Evolutionary conservation across 306 rosid genomes (phyloP), one percentile per base, ranked within the genome.

Genomic region (Acacia confusa): DNA sequence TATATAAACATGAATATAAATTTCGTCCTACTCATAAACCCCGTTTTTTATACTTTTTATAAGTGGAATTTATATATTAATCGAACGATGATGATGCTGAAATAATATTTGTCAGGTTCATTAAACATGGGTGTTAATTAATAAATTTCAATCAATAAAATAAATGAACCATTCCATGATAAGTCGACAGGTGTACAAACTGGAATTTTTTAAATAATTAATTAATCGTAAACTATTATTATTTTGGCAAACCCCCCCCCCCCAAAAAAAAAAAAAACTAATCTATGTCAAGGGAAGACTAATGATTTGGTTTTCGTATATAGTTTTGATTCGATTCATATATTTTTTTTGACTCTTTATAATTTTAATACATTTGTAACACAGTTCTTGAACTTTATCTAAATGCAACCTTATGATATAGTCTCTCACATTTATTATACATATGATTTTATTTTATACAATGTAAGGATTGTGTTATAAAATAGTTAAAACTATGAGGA

Each of bases 81-180:
- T 75, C 17, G 58, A 58, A 75, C 50, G 38, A 34, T 16, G 81
- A 72, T 73, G 73, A 69, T 84, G 45, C 17, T 83, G 71, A 76
- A 68, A n/a, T 71, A 78, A 55, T 57, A 70, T 64, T 14, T 70
- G 44, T 74, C 73, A 80, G 85, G 32, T 16, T 19, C 6, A 3
- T 60, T 60, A 13, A 60, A 61, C 6, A 61, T 10, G 9, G 30
- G 3, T 12, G 11, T 58, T 58, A 1, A 24, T 58, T 58, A 1
- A 58, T 58, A 84, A 86, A 85, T 58, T 34, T 78, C 66, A 76
- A 80, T 79, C 84, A 78, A 38, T 34, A 36, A 69, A 58, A n/a
- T 58, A 25, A 48, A 74, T 27, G 52, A 43, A 14, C 67, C 70
- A 79, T 75, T 79, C 79, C 71, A 50, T 58, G 38, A 27, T 9